Conservation (phyloP, 179 eudicot genomes). For the Gypsophila paniculata region DNA sequence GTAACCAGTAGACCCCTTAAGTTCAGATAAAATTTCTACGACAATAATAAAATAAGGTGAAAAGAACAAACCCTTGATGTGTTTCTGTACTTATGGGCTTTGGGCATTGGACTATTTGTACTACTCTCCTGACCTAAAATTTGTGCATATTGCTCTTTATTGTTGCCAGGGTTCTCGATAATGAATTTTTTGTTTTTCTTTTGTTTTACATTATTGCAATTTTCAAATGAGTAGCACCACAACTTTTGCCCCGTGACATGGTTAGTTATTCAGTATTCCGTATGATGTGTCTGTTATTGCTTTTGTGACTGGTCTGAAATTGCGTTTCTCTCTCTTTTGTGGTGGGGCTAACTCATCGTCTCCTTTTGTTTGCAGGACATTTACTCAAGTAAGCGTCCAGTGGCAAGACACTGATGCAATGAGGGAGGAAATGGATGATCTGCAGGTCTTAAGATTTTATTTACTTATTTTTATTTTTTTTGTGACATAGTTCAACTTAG, state of each 20-base stretch:
- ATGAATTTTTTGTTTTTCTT: too few species aligned
- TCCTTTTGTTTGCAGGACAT: conserved; percentile 51
- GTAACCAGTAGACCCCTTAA: background rate
- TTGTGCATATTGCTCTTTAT: background rate
- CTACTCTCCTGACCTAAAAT: background rate
- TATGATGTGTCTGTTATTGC: background rate
- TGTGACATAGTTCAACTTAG: conserved; percentile 1
- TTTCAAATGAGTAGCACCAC: too few species aligned
- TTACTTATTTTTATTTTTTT: too few species aligned
- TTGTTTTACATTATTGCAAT: too few species aligned
- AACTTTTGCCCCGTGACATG: background rate
- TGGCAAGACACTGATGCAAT: conserved; percentile 98
- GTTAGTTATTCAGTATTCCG: background rate
- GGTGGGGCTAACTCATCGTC: background rate
- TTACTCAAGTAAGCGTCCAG: conserved; percentile 95
- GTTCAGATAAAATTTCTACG: background rate
- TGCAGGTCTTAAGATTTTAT: conserved; percentile 70
- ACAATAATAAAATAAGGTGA: background rate
- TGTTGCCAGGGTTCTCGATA: too few species aligned
- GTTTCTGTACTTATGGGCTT: background rate
- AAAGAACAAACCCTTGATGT: background rate
- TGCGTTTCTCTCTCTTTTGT: too few species aligned
- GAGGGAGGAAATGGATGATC: conserved; percentile 97
- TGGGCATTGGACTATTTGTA: background rate
- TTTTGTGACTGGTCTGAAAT: background rate